phyloP scores from a whole-genome alignment of 768 basidiomycete genomes.

The Pleurotus sapidus region DNA sequence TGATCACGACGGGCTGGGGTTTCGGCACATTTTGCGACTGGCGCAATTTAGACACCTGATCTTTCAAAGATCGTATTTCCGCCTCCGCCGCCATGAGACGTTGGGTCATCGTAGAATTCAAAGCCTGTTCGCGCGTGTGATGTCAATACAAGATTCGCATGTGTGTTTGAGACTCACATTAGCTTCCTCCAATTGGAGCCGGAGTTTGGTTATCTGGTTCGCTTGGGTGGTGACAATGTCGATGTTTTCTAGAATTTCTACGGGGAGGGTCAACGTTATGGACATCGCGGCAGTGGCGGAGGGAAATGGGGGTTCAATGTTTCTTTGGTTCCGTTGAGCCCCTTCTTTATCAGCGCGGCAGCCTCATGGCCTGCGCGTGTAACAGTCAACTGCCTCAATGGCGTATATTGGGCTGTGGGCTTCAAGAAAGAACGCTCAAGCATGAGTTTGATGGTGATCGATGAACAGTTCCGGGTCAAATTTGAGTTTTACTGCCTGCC shows the following conservation, averaged over 20 bases:
- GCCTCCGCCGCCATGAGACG: conserved; percentile 1
- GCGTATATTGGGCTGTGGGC: conserved; percentile 3
- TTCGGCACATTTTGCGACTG: background rate
- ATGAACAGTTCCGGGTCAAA: too few relatives aligned
- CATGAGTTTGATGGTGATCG: too few relatives aligned
- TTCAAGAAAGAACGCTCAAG: background rate
- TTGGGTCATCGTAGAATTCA: conserved; percentile 6
- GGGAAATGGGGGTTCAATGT: conserved; percentile 1
- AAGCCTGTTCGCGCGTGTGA: background rate
- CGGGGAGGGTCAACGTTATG: conserved; percentile 9
- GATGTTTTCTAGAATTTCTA: conserved; percentile 9
- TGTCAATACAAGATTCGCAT: background rate
- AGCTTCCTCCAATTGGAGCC: conserved; percentile 5
- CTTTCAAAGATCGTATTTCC: conserved; percentile 3
- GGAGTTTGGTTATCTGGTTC: background rate
- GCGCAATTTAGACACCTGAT: background rate
- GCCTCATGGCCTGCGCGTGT: conserved; percentile 6
- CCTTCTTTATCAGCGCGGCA: conserved; percentile 7
- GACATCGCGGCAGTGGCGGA: conserved; percentile 4
- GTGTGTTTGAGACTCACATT: background rate
- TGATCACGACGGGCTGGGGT: background rate
- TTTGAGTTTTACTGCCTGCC: too few relatives aligned
- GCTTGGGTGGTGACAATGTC: conserved; percentile 4
- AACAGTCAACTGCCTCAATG: background rate
- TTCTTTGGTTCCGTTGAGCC: background rate